These are phyloP conservation scores for Lyophyllum semitale DNA, from an alignment of 768 basidiomycete species.

Conservation along the genomic window DNA sequence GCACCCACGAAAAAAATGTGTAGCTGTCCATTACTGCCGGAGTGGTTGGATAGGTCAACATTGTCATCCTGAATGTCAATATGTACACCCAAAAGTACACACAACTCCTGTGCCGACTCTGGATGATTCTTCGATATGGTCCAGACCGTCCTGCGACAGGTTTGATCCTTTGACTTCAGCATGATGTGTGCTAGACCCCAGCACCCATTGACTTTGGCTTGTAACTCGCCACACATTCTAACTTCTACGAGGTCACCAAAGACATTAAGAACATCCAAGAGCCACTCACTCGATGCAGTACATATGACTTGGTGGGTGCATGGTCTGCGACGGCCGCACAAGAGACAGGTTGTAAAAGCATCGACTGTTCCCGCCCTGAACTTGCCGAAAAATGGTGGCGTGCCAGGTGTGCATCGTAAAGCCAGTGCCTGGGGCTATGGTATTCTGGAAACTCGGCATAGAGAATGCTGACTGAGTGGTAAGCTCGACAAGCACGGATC, in stretches of 20 bases:
- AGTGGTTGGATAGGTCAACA: neutral
- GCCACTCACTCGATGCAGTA: too few species aligned
- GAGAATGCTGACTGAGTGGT: neutral
- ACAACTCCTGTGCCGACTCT: neutral
- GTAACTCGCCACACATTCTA: too few species aligned
- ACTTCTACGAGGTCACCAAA: too few species aligned
- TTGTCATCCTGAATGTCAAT: neutral
- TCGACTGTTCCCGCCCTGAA: constrained; percentile 6
- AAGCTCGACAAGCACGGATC: constrained; percentile 13
- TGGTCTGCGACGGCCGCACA: too few species aligned
- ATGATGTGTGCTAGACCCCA: neutral
- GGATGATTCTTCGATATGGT: neutral
- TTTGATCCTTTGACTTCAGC: neutral
- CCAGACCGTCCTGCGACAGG: neutral
- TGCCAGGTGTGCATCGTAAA: too few species aligned
- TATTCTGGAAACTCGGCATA: neutral
- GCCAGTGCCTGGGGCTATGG: neutral
- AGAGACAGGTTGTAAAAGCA: too few species aligned
- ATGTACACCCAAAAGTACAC: neutral
- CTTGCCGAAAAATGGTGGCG: neutral
- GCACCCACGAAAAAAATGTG: too few species aligned
- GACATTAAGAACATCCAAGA: too few species aligned
- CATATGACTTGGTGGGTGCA: too few species aligned
- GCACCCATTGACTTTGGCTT: neutral
- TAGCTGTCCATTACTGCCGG: neutral